Evolutionary conservation across 805 yeast species (phyloP), one percentile per base, ranked within the genome.

Genomic region (Kluyveromyces siamensis): DNA sequence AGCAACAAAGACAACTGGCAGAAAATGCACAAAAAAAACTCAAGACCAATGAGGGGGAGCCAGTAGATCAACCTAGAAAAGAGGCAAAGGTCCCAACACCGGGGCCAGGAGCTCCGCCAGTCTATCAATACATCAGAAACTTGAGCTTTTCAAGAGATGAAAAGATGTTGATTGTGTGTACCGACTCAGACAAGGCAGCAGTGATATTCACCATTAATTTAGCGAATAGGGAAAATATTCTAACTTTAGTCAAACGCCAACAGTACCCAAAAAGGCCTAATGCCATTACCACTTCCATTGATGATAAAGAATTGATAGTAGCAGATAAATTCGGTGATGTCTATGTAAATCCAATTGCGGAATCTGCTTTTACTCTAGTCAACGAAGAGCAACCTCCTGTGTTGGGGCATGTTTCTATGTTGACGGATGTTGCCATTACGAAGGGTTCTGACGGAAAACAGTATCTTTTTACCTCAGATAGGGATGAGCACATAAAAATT

Each of bases 321-420:
- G 96, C 95, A 18, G 99, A 93, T 65, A 93, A 93, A 70, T 93
- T 91, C 62, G 99, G 99, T 44, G 99, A 93, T 67, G 96, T 89
- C 6, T 93, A 87, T 63, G 65, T 75, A 1, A 71, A 87, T 37
- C 68, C 74, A 2, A 67, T 80, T 27, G 69, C 68, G 19, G 61
- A 63, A 13, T 56, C 64, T 3, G 67, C 58, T 0, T 57, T 74
- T 1, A 63, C 69, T 1, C 57, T 59, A n/a, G 57, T 58, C 30
- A 48, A 50, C 4, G 64, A 59, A 38, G 73, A 74, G 4, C 77
- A 75, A 42, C 75, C 71, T 37, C 97, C 97, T 2, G 73, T 91
- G 7, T 69, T 91, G 47, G 99, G 99, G 8, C 99, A 93, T 67
- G 98, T 93, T 6, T 90, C 97, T 2, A 88, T 93, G 96, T 75